phyloP scores from a whole-genome alignment of 2,329 filamentous ascomycete species.

The Berkeleyomyces rouxiae region DNA sequence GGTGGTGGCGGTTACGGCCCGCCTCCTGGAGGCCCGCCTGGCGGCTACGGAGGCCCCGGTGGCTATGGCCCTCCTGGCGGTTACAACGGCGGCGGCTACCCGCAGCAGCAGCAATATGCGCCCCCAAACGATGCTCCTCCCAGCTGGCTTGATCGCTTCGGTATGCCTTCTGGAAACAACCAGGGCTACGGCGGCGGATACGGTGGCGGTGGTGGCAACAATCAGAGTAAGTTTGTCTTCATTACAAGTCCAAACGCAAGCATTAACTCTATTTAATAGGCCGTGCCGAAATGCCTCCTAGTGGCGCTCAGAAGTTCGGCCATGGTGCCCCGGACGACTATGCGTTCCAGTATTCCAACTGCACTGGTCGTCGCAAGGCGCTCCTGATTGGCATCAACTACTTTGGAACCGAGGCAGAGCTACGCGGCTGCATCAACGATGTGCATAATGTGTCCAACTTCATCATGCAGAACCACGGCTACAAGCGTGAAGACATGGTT shows the following conservation, averaged over 20 bases:
- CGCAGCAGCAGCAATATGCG: constrained; percentile 16
- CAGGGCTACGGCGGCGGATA: neutral
- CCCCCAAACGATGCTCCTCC: constrained; percentile 16
- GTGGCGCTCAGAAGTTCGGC: constrained; percentile 40
- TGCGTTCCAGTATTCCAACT: constrained; percentile 61
- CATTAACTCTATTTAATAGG: neutral
- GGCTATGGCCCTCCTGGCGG: neutral
- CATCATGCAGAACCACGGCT: constrained; percentile 49
- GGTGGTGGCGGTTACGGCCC: constrained; percentile 12
- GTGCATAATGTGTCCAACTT: constrained; percentile 61
- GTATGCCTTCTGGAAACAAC: constrained; percentile 9
- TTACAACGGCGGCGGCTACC: constrained; percentile 20
- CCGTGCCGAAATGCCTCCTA: constrained; percentile 25
- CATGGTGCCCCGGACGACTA: constrained; percentile 52
- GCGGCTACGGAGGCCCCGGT: constrained; percentile 17
- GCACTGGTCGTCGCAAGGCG: constrained; percentile 56
- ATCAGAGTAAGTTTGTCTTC: neutral
- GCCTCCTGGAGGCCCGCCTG: constrained; percentile 13
- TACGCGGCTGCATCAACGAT: constrained; percentile 67
- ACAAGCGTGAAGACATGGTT: constrained; percentile 67
- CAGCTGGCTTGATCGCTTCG: constrained; percentile 15
- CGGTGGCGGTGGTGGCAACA: neutral
- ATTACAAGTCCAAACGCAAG: neutral
- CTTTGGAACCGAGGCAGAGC: constrained; percentile 53
- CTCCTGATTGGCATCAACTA: constrained; percentile 71